Evolutionary conservation across 2,329 filamentous ascomycete species (phyloP), one percentile per base, ranked within the genome.

Genomic region (Falciphora oryzae): DNA sequence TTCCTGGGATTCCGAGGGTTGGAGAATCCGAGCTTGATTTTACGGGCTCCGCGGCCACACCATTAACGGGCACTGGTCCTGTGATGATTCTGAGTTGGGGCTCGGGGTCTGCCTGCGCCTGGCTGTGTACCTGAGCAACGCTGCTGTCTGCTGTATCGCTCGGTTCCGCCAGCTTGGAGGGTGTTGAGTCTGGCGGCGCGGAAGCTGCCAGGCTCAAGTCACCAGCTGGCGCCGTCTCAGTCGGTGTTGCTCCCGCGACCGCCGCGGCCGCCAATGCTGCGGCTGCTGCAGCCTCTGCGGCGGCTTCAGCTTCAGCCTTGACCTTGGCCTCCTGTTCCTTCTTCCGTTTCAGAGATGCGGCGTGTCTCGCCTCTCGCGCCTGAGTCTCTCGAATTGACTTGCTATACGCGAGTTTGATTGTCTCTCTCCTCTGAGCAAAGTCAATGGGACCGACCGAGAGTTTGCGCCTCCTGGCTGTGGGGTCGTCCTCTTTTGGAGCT

Each of bases 351-450:
- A 86, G 83, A 28, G 81, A 82, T 44, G 83, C 83, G 63, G 78
- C 78, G 73, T 81, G 77, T 71, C 81, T 80, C 63, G 80, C 81
- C 65, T 83, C 82, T n/a, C 79, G 76, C 65, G 84, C 87, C 72
- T 91, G 88, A 70, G 80, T 89, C 72, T 92, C 89, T 67, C 89
- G 85, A 61, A 95, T 87, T n/a, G 90, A 92, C 73, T 90, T 91
- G 70, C 87, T 93, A 75, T 96, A 94, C 18, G 92, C 92, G 65
- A 92, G 86, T 70, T 93, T 89, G 70, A 96, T 96, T 66, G 88
- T 87, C 72, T 92, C 89, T 70, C 93, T 84, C 62, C 92, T 85
- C 69, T 91, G 90, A 66, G 90, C 92, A 73, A 96, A 95, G 75
- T 97, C 91, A 63, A 96, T 91, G 66, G 89, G 89, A 1, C 89